Base-by-base conservation (phyloP, 129 eudicot species). In the Calendula officinalis region DNA sequence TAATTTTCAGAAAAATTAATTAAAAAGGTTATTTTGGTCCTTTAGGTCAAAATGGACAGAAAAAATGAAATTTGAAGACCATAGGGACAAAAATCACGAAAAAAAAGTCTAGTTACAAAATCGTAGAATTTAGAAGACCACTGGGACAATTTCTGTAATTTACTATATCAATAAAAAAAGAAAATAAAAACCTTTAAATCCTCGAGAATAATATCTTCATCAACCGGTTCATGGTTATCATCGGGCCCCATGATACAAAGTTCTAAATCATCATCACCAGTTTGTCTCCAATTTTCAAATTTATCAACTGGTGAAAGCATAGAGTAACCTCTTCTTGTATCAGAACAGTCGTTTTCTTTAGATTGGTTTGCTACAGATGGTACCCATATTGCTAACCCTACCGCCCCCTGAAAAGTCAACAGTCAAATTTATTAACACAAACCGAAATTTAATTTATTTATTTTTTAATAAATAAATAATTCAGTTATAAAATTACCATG, bases 361-460 rank as follows among this genome's bases (percentile, higher is more conserved):
- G 95, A 63, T 70, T 87, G 88, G 74, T 80, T 85, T 69, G 98
- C 75, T 61, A 92, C 91, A 52, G 98, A 92, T 48, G 98, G 98
- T 56, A 92, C 98, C 98, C 98, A 92, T 81, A 92, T 92, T 39
- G 96, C 98, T 72, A 92, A 73, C 35, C 98, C 98, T 81, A 92
- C 98, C 53, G 96, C 98, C 50, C 98, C 96, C 98, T 92, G 77
- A 64, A 75, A 68, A 77, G 6, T 6, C 36, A 58, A 44, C 49
- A 66, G 12, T 43, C 56, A 62, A 22, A 11, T 5, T 33, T 36
- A 42, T 68, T 27, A 10, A 45, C 12, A 36, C 27, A 46, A 45
- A 56, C 9, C 22, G 9, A 8, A 15, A 36, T 35, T 69, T 43
- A 56, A 14, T 15, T 69, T 56, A 15, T 37, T 41, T 37, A 54